phyloP scores from a whole-genome alignment of 352 stramenopile species.

The Phytopythium cucurbitacearum region DNA sequence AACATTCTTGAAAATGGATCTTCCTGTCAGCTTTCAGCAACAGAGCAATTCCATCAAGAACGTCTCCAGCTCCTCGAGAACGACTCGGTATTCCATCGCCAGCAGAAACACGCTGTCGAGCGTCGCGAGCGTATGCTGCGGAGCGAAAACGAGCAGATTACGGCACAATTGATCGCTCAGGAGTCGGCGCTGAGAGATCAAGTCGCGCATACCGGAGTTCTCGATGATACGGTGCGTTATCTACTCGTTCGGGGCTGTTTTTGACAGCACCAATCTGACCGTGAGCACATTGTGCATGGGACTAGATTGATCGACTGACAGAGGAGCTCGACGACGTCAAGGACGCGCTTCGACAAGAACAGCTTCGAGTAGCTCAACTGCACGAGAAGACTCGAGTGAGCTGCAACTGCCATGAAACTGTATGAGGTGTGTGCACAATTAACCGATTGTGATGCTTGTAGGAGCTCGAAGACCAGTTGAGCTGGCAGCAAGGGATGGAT shows the following conservation, averaged over 20 bases:
- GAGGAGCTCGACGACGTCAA: constrained; percentile 32
- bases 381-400: constrained; percentile 22
- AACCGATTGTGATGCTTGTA: not conserved
- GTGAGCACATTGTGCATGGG: not conserved
- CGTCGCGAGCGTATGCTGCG: constrained; percentile 16
- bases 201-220: constrained; percentile 7
- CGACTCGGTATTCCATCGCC: constrained; percentile 32
- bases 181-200: constrained; percentile 6
- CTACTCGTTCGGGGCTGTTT: not conserved
- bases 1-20: too few relatives aligned
- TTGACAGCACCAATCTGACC: not conserved
- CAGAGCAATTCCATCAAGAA: constrained; percentile 12
- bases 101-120: constrained; percentile 21
- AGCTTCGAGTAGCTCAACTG: constrained; percentile 27
- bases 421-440: too few relatives aligned
- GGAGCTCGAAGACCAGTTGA: constrained; percentile 23
- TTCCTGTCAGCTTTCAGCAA: too few relatives aligned
- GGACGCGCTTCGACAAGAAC: constrained; percentile 25
- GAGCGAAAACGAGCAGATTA: constrained; percentile 15
- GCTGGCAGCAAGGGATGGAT: constrained; percentile 5
- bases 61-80: constrained; percentile 34
- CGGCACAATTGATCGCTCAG: constrained; percentile 11
- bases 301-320: constrained; percentile 20
- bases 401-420: too few relatives aligned
- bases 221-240: constrained; percentile 18